A percentile compares a stretch with the other conserved stretches of the same genome.
phyloP scores from a whole-genome alignment of 2,329 filamentous ascomycete species.

The Cordyceps farinosa region DNA sequence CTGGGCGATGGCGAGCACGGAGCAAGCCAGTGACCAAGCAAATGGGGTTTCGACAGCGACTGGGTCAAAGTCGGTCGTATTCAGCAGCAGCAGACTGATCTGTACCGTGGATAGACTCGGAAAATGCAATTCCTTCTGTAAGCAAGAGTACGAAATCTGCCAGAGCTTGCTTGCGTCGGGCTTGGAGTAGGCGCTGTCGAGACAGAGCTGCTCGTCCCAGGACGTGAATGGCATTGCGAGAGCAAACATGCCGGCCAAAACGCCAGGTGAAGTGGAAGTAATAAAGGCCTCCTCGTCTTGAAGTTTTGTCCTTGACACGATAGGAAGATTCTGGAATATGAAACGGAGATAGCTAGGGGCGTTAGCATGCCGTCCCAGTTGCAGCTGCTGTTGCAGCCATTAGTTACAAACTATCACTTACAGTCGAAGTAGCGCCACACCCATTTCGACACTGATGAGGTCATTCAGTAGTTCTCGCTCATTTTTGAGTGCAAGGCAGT shows the following conservation, averaged over 20 bases:
- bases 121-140: conserved; percentile 24
- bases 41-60: conserved; percentile 22
- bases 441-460: conserved; percentile 19
- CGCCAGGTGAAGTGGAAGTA: conserved; percentile 18
- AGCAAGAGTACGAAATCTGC: conserved; percentile 22
- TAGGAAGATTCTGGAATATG: conserved; percentile 22
- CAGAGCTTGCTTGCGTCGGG: conserved; percentile 20
- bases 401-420: conserved; percentile 5
- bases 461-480: conserved; percentile 16
- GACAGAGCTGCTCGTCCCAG: conserved; percentile 23
- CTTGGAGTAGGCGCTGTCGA: conserved; percentile 23
- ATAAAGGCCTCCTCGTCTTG: conserved; percentile 20
- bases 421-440: conserved; percentile 20
- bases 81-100: conserved; percentile 20
- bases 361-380: background rate
- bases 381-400: background rate
- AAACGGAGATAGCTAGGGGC: conserved; percentile 17
- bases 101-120: conserved; percentile 21
- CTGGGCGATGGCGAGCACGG: conserved; percentile 20
- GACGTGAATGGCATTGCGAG: conserved; percentile 21
- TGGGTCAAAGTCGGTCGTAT: conserved; percentile 20
- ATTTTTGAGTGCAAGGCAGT: conserved; percentile 17
- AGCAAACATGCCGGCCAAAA: conserved; percentile 22
- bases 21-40: conserved; percentile 19
- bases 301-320: conserved; percentile 20